Conservation (phyloP, 2,329 filamentous ascomycete genomes). For the Huntiella moniliformis region DNA sequence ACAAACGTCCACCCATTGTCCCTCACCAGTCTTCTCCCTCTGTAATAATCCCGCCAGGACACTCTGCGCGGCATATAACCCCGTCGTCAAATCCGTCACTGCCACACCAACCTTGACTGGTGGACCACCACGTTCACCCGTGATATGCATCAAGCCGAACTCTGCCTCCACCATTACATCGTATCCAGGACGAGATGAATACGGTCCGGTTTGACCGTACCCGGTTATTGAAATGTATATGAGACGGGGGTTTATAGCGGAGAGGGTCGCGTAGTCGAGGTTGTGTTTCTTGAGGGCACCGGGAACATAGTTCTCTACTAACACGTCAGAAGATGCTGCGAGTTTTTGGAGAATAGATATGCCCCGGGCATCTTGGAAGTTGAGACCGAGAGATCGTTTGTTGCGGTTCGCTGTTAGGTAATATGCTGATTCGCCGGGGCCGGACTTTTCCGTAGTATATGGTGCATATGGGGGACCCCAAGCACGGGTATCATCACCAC, state of each 20-base stretch:
- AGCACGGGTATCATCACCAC: conserved; percentile 83
- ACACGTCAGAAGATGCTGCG: conserved; percentile 66
- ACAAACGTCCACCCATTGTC: conserved; percentile 82
- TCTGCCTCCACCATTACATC: conserved; percentile 99
- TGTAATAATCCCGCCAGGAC: conserved; percentile 86
- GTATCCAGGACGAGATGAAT: conserved; percentile 73
- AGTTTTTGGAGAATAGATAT: conserved; percentile 76
- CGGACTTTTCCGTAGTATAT: conserved; percentile 44
- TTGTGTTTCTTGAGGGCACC: conserved; percentile 76
- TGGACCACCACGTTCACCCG: conserved; percentile 66
- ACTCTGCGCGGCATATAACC: conserved; percentile 83
- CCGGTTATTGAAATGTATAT: conserved; percentile 96
- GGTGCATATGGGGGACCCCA: conserved; percentile 91
- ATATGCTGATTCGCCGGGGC: conserved; percentile 84
- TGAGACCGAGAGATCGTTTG: conserved; percentile 84
- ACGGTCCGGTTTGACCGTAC: conserved; percentile 89
- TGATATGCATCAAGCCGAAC: conserved; percentile 97
- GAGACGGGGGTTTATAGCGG: conserved; percentile 62
- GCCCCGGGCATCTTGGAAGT: conserved; percentile 70
- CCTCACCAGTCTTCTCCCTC: conserved; percentile 52
- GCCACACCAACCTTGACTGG: conserved; percentile 96
- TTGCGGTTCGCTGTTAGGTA: conserved; percentile 88
- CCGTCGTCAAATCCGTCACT: conserved; percentile 88
- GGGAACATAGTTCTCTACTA: conserved; percentile 94
- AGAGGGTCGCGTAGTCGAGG: conserved; percentile 71